A percentile compares a stretch with the other conserved stretches of the same genome.
Conservation (phyloP, 78 protist genomes). For the Dictyostelium firmibasis region DNA sequence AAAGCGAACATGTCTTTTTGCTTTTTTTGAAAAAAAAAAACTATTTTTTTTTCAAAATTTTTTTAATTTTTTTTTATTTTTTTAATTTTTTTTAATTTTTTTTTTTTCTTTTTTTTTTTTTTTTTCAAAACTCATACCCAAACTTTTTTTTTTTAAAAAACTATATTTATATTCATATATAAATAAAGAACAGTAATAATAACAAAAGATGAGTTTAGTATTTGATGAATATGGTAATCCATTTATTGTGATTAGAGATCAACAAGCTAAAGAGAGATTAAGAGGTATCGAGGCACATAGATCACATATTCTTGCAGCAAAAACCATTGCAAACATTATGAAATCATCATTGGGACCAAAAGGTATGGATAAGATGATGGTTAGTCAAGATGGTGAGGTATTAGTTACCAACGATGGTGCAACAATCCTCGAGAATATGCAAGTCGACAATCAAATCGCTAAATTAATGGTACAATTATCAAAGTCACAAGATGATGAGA, state of each 20-base stretch:
- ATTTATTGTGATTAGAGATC: conserved; percentile 96
- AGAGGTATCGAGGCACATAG: conserved; percentile 98
- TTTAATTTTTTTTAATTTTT: neutral
- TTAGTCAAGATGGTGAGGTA: conserved; percentile 98
- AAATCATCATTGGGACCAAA: conserved; percentile 98
- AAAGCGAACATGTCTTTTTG: neutral
- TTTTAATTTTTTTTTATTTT: no score
- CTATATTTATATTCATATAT: no score
- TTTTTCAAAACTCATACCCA: no score
- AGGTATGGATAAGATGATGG: conserved; percentile 99
- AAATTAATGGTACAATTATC: conserved; percentile 99
- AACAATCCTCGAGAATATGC: conserved; percentile 96
- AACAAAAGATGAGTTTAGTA: conserved; percentile 85
- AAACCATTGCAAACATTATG: conserved; percentile 94
- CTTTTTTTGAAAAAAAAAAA: neutral
- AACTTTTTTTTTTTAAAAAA: no score
- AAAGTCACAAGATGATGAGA: conserved; percentile 98
- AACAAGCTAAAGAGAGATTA: conserved; percentile 88
- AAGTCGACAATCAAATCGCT: conserved; percentile 96
- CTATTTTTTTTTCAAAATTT: neutral
- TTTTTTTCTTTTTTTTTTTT: neutral
- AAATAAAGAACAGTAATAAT: neutral
- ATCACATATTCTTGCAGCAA: conserved; percentile 97
- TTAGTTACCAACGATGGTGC: conserved; percentile 99
- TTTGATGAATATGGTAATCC: conserved; percentile 99